Conservation (phyloP, 2,329 filamentous ascomycete genomes). For the Diaporthe ilicicola region DNA sequence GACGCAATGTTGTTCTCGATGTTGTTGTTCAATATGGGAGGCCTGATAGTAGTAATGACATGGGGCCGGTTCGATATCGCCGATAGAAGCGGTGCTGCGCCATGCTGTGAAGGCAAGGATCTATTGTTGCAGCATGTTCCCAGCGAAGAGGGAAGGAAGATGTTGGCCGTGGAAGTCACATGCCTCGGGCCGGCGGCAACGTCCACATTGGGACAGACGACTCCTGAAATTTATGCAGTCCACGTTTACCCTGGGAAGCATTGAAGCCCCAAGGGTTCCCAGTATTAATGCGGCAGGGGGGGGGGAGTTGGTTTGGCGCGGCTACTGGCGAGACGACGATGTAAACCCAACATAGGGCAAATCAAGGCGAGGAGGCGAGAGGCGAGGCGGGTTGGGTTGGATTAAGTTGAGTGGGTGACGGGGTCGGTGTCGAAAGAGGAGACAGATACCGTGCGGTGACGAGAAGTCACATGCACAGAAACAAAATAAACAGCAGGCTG, state of each 20-base stretch:
- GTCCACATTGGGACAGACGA: background rate
- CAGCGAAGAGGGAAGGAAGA: too few relatives aligned
- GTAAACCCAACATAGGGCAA: constrained; percentile 17
- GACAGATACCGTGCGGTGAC: background rate
- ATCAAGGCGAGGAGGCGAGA: background rate
- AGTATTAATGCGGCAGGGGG: background rate
- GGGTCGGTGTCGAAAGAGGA: constrained; percentile 9
- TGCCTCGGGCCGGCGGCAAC: constrained; percentile 3
- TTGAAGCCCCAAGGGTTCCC: background rate
- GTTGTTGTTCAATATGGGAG: background rate
- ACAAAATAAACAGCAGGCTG: background rate
- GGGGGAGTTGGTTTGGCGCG: background rate
- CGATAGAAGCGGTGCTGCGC: constrained; percentile 12
- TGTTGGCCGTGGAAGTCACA: background rate
- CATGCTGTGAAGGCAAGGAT: constrained; percentile 17
- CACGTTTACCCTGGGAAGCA: background rate
- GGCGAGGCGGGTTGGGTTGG: background rate
- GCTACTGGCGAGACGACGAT: constrained; percentile 16
- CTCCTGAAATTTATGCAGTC: constrained; percentile 13
- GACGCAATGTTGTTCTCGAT: background rate
- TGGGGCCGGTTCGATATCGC: constrained; percentile 1
- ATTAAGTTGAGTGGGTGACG: background rate
- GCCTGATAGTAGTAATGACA: background rate
- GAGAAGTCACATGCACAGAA: background rate
- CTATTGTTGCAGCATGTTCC: constrained; percentile 19